Base-by-base conservation (phyloP, 768 basidiomycete species). In the Phaeotremella skinneri region DNA sequence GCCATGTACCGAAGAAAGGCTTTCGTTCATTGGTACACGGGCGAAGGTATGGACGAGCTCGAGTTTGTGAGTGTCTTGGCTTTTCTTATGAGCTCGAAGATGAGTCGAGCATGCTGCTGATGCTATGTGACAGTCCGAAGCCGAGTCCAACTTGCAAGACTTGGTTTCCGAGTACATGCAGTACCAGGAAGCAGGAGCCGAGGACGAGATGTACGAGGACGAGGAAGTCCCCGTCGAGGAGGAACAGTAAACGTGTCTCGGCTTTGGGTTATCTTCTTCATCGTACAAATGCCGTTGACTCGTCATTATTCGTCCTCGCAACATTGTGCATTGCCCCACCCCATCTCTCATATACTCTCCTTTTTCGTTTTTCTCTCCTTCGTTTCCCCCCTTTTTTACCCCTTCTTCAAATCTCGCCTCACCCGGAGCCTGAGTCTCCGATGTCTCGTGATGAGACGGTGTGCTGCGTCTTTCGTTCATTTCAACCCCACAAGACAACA, bases 61-160 rank as follows among this genome's bases (percentile, higher is more conserved):
- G 76, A 79, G 68, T 78, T 73, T 64, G 71, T 73, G 52, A 60
- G 69, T 67, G 6, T 2, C 17, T 39, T 39, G 37, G n/a, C n/a
- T 9, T 9, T 39, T n/a, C 37, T 39, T 39, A n/a, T 39, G 4
- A 31, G 4, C 21, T 31, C 27, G 29, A 37, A 31, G 14, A 6
- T 39, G 5, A 13, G 13, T 25, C 2, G 6, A 21, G 50, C n/a
- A 23, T 16, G 17, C 25, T 59, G 54, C 66, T 20, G 68, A 48
- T 67, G 27, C 62, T 66, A 13, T 3, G 42, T 67, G 86, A 84
- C 91, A 97, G 84, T 93, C 94, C 63, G 94, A 98, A 79, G 94
- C 93, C 56, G 93, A 98, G 81, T 92, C 90, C 64, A 97, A 97
- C 85, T 92, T 97, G 91, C 91, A 96, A 78, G 94, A 97, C 81